Base-by-base conservation (phyloP, 2,329 filamentous ascomycete species). In the Aureobasidium sp. region DNA sequence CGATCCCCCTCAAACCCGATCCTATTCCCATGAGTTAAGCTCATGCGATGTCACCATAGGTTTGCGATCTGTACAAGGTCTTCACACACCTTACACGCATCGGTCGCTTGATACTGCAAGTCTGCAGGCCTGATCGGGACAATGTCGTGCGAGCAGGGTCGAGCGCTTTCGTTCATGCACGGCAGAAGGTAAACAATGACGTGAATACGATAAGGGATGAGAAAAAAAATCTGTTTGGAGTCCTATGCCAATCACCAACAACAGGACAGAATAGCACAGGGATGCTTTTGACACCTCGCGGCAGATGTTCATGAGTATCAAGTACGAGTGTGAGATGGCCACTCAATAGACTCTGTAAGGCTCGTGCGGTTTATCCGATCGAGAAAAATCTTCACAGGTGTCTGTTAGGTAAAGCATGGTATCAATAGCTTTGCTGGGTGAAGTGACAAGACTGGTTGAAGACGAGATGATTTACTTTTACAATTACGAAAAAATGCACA, bases 101-200 rank as follows among this genome's bases (percentile, higher is more conserved):
- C 29, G 6, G 41, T 16, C 41, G 29, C 27, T 11, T 16, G 41
- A 30, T 34, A n/a, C 3, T 19, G 41, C 5, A 34, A 12, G 29
- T 32, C 24, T 22, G 41, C 41, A 29, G 41, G 27, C 34, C 29
- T 34, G 6, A n/a, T 45, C 41, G 41, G 41, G 12, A 24, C 17
- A 22, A 34, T 29, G 40, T n/a, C 40, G 14, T 30, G 40, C 40
- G 30, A 34, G n/a, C 30, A 16, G 6, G 30, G 6, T 34, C 30
- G 30, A 34, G 30, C 30, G 30, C n/a, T 34, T 14, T 12, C 41
- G 41, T 34, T 45, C 41, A 45, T 45, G 41, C 41, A 45, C 19
- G 39, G 39, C 16, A 32, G 19, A 34, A n/a, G 41, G 29, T 45
- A 22, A 34, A 34, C 17, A 22, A 34, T 34, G 29, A 45, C 17